phyloP scores from a whole-genome alignment of 2,329 filamentous ascomycete species.

The Cladosporium sp. region DNA sequence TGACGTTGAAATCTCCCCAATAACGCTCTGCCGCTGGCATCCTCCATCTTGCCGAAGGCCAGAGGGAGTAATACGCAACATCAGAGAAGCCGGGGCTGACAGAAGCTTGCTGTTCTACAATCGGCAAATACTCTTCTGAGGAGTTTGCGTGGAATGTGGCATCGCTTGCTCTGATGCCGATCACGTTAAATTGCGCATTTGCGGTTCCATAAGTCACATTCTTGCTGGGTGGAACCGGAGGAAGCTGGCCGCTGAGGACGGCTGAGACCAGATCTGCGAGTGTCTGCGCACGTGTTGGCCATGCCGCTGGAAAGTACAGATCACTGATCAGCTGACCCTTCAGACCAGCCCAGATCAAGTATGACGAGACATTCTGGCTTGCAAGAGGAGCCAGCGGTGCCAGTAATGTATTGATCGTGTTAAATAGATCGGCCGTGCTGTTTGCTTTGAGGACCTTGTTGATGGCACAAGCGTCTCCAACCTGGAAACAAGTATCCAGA shows the following conservation, averaged over 20 bases:
- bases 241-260: too few species aligned
- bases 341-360: too few species aligned
- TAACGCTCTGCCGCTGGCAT: slow-evolving; percentile 14
- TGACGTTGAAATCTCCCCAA: slow-evolving; percentile 17
- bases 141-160: neutral
- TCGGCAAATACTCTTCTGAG: neutral
- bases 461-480: too few species aligned
- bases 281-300: too few species aligned
- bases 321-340: too few species aligned
- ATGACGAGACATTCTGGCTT: neutral
- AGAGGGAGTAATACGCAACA: neutral
- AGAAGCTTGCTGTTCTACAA: neutral
- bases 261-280: too few species aligned
- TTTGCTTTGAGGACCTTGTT: too few species aligned
- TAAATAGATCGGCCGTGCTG: neutral
- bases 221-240: too few species aligned
- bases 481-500: neutral
- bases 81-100: neutral
- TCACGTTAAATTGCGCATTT: too few species aligned
- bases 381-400: neutral
- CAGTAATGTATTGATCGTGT: neutral
- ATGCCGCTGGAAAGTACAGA: too few species aligned
- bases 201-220: too few species aligned
- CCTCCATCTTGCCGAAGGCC: neutral
- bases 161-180: neutral